Conservation (phyloP, 2,329 filamentous ascomycete genomes). For the Diaporthe helianthi region DNA sequence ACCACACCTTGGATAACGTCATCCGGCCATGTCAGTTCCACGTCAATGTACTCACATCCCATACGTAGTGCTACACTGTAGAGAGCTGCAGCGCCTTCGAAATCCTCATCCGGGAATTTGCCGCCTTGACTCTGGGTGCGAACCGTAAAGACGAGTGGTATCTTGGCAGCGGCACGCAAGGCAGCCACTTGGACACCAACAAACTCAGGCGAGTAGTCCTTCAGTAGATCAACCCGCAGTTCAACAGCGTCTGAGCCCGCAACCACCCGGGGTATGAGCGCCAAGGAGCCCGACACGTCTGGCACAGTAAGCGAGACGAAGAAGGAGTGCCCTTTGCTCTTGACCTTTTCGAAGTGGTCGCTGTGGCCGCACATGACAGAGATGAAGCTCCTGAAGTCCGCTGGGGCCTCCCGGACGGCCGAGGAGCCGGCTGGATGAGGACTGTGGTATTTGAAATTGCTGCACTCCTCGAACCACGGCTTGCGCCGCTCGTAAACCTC, state of each 20-base stretch:
- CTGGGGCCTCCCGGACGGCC: constrained; percentile 54
- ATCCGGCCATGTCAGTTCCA: constrained; percentile 87
- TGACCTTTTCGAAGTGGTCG: constrained; percentile 60
- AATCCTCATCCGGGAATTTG: constrained; percentile 79
- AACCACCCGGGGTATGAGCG: constrained; percentile 73
- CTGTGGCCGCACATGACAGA: constrained; percentile 70
- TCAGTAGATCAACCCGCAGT: constrained; percentile 87
- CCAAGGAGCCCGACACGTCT: constrained; percentile 68
- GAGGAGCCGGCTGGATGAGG: constrained; percentile 61
- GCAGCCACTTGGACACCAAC: constrained; percentile 83
- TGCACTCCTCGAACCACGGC: constrained; percentile 90
- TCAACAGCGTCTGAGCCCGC: constrained; percentile 94
- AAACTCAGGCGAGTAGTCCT: constrained; percentile 78
- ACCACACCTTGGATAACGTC: constrained; percentile 74
- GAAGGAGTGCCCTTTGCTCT: constrained; percentile 79
- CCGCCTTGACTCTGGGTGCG: constrained; percentile 87
- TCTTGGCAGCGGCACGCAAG: constrained; percentile 72
- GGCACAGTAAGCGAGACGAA: constrained; percentile 92
- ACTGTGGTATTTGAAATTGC: constrained; percentile 92
- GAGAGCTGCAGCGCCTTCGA: constrained; percentile 74
- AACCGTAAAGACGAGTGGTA: constrained; percentile 92
- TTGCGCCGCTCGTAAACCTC: constrained; percentile 88
- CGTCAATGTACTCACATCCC: constrained; percentile 90
- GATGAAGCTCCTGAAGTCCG: constrained; percentile 78
- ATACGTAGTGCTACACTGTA: constrained; percentile 82